Base-by-base conservation (phyloP, 1,284 basidiomycete genomes). In the Ganoderma sp. region DNA sequence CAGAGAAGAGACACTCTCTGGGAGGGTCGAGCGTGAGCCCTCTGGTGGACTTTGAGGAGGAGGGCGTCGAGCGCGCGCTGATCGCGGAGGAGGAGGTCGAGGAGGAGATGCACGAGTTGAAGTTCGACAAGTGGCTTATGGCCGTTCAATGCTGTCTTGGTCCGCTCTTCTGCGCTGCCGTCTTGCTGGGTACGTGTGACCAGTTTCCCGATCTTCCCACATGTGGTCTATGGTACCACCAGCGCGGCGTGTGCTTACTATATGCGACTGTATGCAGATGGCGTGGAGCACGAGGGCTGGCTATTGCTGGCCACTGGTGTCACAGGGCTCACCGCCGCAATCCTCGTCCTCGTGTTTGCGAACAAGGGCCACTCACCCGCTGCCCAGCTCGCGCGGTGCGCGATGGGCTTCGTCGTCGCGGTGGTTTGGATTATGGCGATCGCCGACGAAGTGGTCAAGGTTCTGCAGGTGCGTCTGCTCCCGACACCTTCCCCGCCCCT, bases 361-460 rank as follows among this genome's bases (percentile, higher is more conserved):
- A 84, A 86, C 2, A 84, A 86, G 63, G 91, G 91, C 1, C 82
- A 84, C 7, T 84, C 89, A 65, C 84, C 86, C 0, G 80, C 86
- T 2, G 87, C 88, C 65, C 85, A 88, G 63, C 84, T 94, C 78
- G 84, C 87, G n/a, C 86, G 95, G 19, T 97, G 94, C 77, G 91
- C 90, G 48, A 90, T 95, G 84, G 96, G 96, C 0, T 98, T 98
- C 80, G 80, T 91, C 41, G 91, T 97, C 48, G 87, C 95, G 15
- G 88, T 97, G 74, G 90, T 98, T 5, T 98, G 96, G 96, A 97
- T 98, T 74, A 95, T 97, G 87, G 93, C 92, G 9, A 96, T 98
- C 64, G 96, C 96, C 1, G 95, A 97, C 78, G 94, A 98, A 78
- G 95, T 97, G 2, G 95, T 98, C 34, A 87, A 90, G 58, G 90